Base-by-base conservation (phyloP, 176 grass and related monocot genomes). In the Cymbopogon citratus region DNA sequence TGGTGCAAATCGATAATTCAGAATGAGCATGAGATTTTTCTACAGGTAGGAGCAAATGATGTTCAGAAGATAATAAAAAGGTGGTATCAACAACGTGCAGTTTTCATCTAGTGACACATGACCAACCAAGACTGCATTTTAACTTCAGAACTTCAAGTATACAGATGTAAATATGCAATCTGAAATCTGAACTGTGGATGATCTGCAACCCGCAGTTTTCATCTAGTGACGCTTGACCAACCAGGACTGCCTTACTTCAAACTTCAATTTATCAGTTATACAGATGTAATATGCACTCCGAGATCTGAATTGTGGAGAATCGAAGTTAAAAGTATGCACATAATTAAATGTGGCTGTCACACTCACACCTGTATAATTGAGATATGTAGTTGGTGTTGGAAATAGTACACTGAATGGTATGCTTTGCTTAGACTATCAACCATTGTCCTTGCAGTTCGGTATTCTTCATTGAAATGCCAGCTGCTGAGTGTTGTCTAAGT, bases 71-170 rank as follows among this genome's bases (percentile, higher is more conserved):
- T 11, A 12, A 2, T 4, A 12, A 39, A 12, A 34, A 9, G 12
- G 21, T 51, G 16, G 4, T 62, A 80, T 34, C 65, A 35, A 14
- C 24, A 3, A 38, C 69, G 3, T 66, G 34, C 10, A 45, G n/a
- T 78, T 86, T 36, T 40, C 57, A 78, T 49, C 13, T 72, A 82
- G 78, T 31, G 40, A 88, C 75, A 5, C n/a, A 23, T 66, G 72
- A 56, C 43, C 41, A 85, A 75, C 24, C 25, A 39, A 19, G 52
- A 46, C 18, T 78, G 6, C 5, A 3, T n/a, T 63, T 41, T 57
- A 29, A 69, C 18, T 31, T 51, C 21, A 48, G 23, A 75, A 73
- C 38, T 24, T 73, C 80, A 63, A 24, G 10, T 28, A 61, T 39
- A 73, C 3, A 38, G 3, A 67, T 18, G 6, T 36, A 80, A 80